Evolutionary conservation across 2,329 filamentous ascomycete genomes (phyloP).

Genomic region (Domatiomyces globalis): DNA sequence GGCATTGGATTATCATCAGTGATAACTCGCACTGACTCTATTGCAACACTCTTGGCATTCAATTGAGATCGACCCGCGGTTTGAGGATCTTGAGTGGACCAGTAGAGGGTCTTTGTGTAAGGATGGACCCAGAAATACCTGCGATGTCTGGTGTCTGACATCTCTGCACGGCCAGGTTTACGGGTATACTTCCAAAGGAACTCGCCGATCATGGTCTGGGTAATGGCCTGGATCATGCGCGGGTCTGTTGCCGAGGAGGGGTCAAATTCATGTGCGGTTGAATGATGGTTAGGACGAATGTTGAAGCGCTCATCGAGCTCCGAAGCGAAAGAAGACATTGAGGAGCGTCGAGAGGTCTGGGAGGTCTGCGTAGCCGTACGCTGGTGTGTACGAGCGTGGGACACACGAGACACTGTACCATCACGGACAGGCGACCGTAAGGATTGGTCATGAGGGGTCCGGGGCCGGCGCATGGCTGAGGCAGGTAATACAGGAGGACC

Average conservation of each 20-base stretch:
- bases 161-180: conserved; percentile 73
- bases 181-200: conserved; percentile 99
- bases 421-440: conserved; percentile 34
- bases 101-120: conserved; percentile 91
- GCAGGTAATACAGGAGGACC: conserved; percentile 73
- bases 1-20: conserved; percentile 91
- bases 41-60: conserved; percentile 76
- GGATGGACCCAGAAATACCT: conserved; percentile 99
- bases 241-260: conserved; percentile 66
- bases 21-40: conserved; percentile 83
- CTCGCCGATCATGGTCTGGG: conserved; percentile 98
- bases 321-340: conserved; percentile 87
- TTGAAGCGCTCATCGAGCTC: conserved; percentile 89
- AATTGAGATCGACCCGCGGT: conserved; percentile 63
- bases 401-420: conserved; percentile 45
- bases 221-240: conserved; percentile 97
- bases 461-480: conserved; percentile 54
- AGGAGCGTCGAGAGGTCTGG: conserved; percentile 54
- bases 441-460: conserved; percentile 44
- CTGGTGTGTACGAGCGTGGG: conserved; percentile 15
- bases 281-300: conserved; percentile 45
- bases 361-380: conserved; percentile 24
- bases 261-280: conserved; percentile 46
- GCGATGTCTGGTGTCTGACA: conserved; percentile 79
- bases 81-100: conserved; percentile 82